Evolutionary conservation across 2,329 filamentous ascomycete species (phyloP), one percentile per base, ranked within the genome.

Genomic region (Helotiales sp.): DNA sequence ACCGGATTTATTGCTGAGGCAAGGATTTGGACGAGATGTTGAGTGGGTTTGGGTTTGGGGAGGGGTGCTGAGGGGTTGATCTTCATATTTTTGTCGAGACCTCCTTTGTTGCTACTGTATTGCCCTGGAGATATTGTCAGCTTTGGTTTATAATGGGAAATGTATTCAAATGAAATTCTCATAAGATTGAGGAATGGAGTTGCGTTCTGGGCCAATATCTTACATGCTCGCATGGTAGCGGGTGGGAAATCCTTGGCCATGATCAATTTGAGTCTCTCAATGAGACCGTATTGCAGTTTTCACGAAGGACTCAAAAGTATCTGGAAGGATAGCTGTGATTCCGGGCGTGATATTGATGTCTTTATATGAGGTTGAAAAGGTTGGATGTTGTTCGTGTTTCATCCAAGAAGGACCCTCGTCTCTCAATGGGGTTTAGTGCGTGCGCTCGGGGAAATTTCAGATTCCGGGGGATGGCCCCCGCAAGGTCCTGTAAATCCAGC

Each of bases 1-100:
- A 85, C 64, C 1, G 72, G 72, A 30, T 73, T 74, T 22, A 74
- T 50, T 1, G 71, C 64, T 43, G 43, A 45, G 11, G 66, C 60
- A 28, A 73, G 50, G 13, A 71, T 58, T 54, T 69, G 63, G 24
- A 73, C 60, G 15, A 73, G 60, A 15, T 67, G 62, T 57, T 71
- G 65, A 32, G 61, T 63, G 15, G 49, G 28, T 4, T 50, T 63
- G 1, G 61, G 65, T n/a, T 50, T 69, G 34, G 70, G 67, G n/a
- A 70, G 28, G 3, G 62, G 32, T 7, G 63, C 26, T 1, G 62
- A 50, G 11, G 61, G 22, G 55, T 69, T 69, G 58, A 71, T 37
- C 20, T 71, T 64, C 28, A 73, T 57, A 34, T 62, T 69, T 6
- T 67, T 64, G 20, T 71, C 66, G 13, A 71, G 58, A n/a, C 68